Conservation (phyloP, 208 protist genomes). For the Endotrypanum monterogeii region DNA sequence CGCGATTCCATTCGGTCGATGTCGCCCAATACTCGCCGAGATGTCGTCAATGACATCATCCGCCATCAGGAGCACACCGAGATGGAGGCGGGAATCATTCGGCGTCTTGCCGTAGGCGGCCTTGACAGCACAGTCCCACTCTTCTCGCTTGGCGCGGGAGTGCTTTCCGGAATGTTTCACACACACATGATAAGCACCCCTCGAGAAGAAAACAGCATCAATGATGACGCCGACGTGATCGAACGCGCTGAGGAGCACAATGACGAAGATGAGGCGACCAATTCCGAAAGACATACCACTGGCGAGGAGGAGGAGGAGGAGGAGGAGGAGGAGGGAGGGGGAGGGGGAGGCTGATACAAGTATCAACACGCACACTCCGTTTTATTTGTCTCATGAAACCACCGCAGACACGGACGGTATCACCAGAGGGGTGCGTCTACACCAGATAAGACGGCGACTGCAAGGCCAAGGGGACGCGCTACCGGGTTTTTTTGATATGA, state of each 20-base stretch:
- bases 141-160: background rate
- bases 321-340: conserved; percentile 2
- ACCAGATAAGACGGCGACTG: background rate
- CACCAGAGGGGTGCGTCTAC: background rate
- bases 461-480: background rate
- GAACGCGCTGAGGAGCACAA: conserved; percentile 14
- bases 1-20: conserved; percentile 69
- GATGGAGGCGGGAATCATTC: conserved; percentile 10
- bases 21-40: conserved; percentile 65
- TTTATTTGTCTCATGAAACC: background rate
- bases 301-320: conserved; percentile 19
- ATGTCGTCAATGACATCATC: conserved; percentile 82
- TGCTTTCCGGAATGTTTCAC: background rate
- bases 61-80: conserved; percentile 35
- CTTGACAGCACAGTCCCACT: background rate
- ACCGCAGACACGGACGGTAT: background rate
- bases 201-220: background rate
- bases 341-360: background rate
- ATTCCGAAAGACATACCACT: background rate
- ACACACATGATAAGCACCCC: background rate
- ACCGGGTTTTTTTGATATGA: conserved; percentile 8
- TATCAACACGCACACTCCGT: background rate
- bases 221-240: conserved; percentile 9
- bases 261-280: conserved; percentile 10
- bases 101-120: background rate